These are phyloP conservation scores for Phytophthora sp. DNA, from an alignment of 352 stramenopile species.

Conservation along the genomic window DNA sequence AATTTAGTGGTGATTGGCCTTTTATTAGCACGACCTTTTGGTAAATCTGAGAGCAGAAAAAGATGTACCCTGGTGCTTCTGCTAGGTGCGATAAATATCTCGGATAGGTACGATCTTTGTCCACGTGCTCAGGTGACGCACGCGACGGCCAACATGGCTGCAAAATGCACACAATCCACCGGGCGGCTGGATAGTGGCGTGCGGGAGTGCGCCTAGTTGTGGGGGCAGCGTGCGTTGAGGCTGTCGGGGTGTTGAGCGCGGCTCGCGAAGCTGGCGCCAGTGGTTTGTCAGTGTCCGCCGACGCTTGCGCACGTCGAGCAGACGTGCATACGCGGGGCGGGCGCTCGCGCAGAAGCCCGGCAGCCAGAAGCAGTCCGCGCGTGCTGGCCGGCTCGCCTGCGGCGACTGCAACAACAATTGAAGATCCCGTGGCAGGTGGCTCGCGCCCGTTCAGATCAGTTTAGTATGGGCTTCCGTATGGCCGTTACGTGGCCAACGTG, in stretches of 20 bases:
- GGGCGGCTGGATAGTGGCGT: constrained; percentile 11
- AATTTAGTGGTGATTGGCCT: no score
- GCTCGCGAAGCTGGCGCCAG: no score
- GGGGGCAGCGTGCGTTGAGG: no score
- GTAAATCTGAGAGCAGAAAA: no score
- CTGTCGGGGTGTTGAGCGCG: constrained; percentile 8
- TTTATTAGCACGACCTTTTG: no score
- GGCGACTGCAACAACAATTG: constrained; percentile 2
- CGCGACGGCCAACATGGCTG: constrained; percentile 1
- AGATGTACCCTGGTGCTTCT: no score
- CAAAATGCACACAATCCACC: not conserved
- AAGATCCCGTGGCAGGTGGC: constrained; percentile 11
- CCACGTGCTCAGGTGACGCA: no score
- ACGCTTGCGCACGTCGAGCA: constrained; percentile 10
- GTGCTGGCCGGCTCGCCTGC: not conserved
- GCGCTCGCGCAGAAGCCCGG: not conserved
- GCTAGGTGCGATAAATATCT: no score
- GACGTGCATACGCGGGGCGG: constrained; percentile 21
- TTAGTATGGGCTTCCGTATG: constrained; percentile 15
- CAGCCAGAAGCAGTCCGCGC: constrained; percentile 5
- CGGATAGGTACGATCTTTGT: no score
- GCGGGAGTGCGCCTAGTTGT: no score
- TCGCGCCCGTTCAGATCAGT: constrained; percentile 14
- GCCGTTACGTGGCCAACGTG: constrained; percentile 3
- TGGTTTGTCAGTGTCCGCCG: no score